These are phyloP conservation scores for Chalciporus sphaerocephalus DNA, from an alignment of 768 basidiomycete genomes.

Conservation along the genomic window DNA sequence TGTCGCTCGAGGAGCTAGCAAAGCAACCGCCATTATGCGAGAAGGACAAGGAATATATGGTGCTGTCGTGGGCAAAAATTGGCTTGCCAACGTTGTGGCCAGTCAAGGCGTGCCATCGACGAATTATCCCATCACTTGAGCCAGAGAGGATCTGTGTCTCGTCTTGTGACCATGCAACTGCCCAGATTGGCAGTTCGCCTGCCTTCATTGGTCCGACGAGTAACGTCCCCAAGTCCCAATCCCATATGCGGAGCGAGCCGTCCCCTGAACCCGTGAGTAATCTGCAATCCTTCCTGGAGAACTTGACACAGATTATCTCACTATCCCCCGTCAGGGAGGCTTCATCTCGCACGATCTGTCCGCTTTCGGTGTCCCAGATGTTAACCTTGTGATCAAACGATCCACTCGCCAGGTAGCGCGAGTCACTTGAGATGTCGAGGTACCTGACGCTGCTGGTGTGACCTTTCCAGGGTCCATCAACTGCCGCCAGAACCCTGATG, in stretches of 20 bases:
- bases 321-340: constrained; percentile 19
- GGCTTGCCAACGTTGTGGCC: constrained; percentile 22
- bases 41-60: constrained; percentile 25
- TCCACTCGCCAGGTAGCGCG: constrained; percentile 27
- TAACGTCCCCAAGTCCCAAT: constrained; percentile 23
- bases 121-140: constrained; percentile 19
- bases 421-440: constrained; percentile 26
- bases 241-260: constrained; percentile 28
- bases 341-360: constrained; percentile 22
- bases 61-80: constrained; percentile 21
- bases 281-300: constrained; percentile 20
- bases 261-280: constrained; percentile 29
- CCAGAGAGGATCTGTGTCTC: constrained; percentile 26
- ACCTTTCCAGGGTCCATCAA: constrained; percentile 22
- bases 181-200: constrained; percentile 25
- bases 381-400: constrained; percentile 31
- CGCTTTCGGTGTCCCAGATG: constrained; percentile 28
- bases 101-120: constrained; percentile 24
- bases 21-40: constrained; percentile 26
- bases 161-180: constrained; percentile 29
- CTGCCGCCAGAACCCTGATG: constrained; percentile 15
- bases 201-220: constrained; percentile 25
- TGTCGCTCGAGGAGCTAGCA: constrained; percentile 29
- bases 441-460: constrained; percentile 28
- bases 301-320: constrained; percentile 28